Base-by-base conservation (phyloP, 129 eudicot genomes). In the Tagetes erecta region DNA sequence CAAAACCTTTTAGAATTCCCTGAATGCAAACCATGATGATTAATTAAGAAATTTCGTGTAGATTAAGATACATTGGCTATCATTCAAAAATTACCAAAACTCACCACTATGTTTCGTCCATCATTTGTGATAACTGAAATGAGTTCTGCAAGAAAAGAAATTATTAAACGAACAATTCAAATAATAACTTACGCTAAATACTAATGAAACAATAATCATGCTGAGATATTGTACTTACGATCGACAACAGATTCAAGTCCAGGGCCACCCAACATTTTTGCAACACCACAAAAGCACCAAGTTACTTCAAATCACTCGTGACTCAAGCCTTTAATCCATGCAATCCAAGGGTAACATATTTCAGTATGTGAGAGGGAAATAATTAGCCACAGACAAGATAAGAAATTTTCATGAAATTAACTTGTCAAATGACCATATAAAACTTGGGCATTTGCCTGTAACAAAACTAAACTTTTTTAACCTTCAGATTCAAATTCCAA, bases 71-170 rank as follows among this genome's bases (percentile, higher is more conserved):
- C 34, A 58, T 58, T 33, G 31, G 27, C 5, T 0, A 35, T 60
- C 41, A 60, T 34, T 59, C 55, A 5, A 39, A 51, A 68, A 6
- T 68, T 6, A 47, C 10, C 13, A 72, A 53, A 63, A 70, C 89
- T 70, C 75, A 92, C 97, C 91, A 92, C 91, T 68, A 91, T 86
- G 80, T 91, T 91, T 12, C 95, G 86, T 33, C 97, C 97, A 71
- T 91, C 97, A 76, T 91, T 91, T 69, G 97, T 88, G 72, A 88
- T 88, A 10, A 88, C 82, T 6, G 97, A 91, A 71, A 91, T 88
- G 75, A 83, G 71, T 80, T 75, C 79, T 75, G 72, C 7, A 67
- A 67, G 12, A 9, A 46, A 42, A 2, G 42, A 35, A 8, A 34
- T 58, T 34, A 53, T 71, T 5, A 41, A 10, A 72, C 3, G 36